Conservation (phyloP, 768 basidiomycete genomes). For the Serendipita sp. region DNA sequence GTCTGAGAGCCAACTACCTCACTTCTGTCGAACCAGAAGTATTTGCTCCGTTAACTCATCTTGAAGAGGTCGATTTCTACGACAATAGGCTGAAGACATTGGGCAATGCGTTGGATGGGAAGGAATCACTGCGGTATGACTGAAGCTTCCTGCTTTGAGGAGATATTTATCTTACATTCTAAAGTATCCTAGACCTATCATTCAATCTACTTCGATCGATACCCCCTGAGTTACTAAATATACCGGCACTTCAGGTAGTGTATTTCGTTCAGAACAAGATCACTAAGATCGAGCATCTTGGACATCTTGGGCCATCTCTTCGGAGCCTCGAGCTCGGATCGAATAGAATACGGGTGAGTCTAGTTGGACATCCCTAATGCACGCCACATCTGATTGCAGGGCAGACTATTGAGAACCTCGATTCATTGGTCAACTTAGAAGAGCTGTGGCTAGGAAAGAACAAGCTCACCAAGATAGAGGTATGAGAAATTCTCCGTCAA, state of each 20-base stretch:
- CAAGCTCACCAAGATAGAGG: conserved; percentile 81
- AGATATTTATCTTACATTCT: background rate
- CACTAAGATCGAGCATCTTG: conserved; percentile 54
- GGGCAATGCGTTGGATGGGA: conserved; percentile 45
- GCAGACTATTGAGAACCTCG: conserved; percentile 79
- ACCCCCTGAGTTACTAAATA: conserved; percentile 42
- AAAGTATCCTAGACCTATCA: conserved; percentile 75
- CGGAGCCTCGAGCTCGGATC: conserved; percentile 86
- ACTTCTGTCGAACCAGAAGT: conserved; percentile 54
- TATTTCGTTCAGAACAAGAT: conserved; percentile 98
- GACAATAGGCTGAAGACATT: conserved; percentile 82
- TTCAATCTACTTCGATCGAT: conserved; percentile 77
- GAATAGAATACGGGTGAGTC: conserved; percentile 71
- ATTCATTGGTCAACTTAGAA: conserved; percentile 63
- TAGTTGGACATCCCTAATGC: background rate
- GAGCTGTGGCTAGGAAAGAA: conserved; percentile 98
- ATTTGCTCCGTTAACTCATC: conserved; percentile 44
- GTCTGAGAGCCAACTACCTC: conserved; percentile 77
- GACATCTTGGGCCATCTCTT: conserved; percentile 37
- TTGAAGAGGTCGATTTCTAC: conserved; percentile 90
- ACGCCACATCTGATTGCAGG: background rate
- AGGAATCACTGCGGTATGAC: conserved; percentile 42
- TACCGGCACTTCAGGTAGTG: conserved; percentile 52
- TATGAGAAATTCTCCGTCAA: conserved; percentile 17
- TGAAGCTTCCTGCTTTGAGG: background rate